A percentile compares a stretch with the other conserved stretches of the same genome.
Conservation (phyloP, 495 filamentous ascomycete species). For the Aspergillus conjunctus region DNA sequence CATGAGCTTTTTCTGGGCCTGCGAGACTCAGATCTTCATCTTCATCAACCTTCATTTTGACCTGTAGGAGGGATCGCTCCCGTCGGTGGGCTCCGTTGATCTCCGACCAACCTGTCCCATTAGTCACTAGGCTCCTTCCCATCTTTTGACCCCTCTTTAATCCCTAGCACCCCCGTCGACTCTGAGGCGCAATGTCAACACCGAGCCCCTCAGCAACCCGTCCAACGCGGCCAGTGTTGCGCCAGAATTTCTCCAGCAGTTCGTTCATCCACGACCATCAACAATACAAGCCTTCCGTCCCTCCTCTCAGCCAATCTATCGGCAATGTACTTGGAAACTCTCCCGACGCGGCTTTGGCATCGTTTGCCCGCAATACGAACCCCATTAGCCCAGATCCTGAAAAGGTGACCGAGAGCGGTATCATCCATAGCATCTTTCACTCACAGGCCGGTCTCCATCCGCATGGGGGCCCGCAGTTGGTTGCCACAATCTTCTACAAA, state of each 20-base stretch:
- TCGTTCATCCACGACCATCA: constrained; percentile 74
- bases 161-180: constrained; percentile 7
- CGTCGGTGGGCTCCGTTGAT: constrained; percentile 21
- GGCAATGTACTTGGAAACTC: constrained; percentile 43
- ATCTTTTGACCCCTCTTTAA: constrained; percentile 1
- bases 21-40: not conserved
- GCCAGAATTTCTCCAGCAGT: constrained; percentile 60
- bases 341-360: constrained; percentile 21
- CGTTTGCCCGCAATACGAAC: constrained; percentile 37
- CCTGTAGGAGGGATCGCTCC: constrained; percentile 16
- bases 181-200: constrained; percentile 33
- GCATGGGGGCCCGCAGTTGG: constrained; percentile 42
- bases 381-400: constrained; percentile 50
- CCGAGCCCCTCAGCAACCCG: constrained; percentile 31
- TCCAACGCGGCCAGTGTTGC: constrained; percentile 43
- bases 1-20: constrained; percentile 4
- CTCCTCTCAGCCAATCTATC: constrained; percentile 44
- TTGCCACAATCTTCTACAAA: constrained; percentile 54
- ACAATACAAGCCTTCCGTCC: constrained; percentile 66
- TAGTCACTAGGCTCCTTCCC: not conserved
- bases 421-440: constrained; percentile 49
- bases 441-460: constrained; percentile 40
- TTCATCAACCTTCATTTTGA: constrained; percentile 6
- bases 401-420: constrained; percentile 46
- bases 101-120: constrained; percentile 9